These are phyloP conservation scores for Forsythia viridissima DNA, from an alignment of 257 asterid species.

Conservation along the genomic window DNA sequence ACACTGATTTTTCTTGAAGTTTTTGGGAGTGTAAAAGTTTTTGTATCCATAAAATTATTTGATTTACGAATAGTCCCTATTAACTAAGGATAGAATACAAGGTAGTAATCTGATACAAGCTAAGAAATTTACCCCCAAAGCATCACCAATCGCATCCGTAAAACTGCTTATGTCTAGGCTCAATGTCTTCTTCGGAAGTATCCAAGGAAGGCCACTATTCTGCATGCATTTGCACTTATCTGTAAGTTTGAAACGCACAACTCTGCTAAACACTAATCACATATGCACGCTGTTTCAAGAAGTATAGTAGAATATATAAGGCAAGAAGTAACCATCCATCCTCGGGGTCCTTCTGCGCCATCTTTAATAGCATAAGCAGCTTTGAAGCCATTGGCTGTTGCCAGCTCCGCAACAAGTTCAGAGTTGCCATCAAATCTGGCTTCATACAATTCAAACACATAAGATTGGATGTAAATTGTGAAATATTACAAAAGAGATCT, in stretches of 20 bases:
- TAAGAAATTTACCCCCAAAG: conserved; percentile 32
- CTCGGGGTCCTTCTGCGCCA: conserved; percentile 80
- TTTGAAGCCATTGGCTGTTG: conserved; percentile 87
- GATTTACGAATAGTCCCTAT: no score
- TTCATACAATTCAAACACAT: conserved; percentile 67
- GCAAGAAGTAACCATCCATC: conserved; percentile 49
- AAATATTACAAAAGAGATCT: neutral
- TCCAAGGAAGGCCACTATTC: conserved; percentile 97
- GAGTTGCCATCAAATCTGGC: conserved; percentile 99
- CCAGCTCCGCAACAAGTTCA: conserved; percentile 94
- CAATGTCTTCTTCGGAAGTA: conserved; percentile 57
- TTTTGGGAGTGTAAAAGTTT: no score
- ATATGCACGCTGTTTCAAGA: neutral
- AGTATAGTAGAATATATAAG: neutral
- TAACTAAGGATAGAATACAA: no score
- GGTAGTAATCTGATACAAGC: neutral
- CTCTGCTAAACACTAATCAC: neutral
- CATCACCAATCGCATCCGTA: conserved; percentile 45
- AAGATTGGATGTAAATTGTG: conserved; percentile 15
- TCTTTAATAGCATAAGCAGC: conserved; percentile 93
- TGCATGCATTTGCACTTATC: conserved; percentile 40
- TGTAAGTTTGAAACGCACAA: conserved; percentile 23
- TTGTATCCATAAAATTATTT: no score
- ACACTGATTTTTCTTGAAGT: no score
- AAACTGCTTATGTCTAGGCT: conserved; percentile 42